Conservation (phyloP, 768 basidiomycete species). For the Ramaria rubella region DNA sequence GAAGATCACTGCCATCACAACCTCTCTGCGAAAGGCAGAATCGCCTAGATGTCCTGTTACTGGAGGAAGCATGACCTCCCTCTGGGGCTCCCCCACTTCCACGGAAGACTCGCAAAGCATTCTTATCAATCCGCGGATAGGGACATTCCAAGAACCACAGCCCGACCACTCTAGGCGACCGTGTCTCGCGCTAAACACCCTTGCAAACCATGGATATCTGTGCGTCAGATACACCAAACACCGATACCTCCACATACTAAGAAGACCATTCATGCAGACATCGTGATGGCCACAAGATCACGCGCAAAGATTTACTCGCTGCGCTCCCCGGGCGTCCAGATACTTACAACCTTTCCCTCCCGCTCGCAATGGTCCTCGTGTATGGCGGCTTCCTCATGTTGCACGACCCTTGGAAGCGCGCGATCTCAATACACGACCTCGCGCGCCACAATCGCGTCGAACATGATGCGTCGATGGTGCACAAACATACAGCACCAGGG, state of each 20-base stretch:
- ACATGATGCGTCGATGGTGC: slow-evolving; percentile 26
- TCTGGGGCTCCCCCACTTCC: no score
- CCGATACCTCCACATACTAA: not conserved
- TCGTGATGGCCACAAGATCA: slow-evolving; percentile 2
- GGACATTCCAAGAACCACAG: no score
- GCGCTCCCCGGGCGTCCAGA: slow-evolving; percentile 2
- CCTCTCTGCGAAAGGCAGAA: no score
- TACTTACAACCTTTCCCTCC: slow-evolving; percentile 51
- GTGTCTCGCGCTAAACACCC: slow-evolving; percentile 67
- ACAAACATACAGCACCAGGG: slow-evolving; percentile 17
- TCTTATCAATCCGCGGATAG: no score
- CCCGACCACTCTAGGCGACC: slow-evolving; percentile 50
- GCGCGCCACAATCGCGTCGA: slow-evolving; percentile 23
- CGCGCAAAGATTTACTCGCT: not conserved
- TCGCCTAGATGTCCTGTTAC: no score
- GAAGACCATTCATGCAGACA: not conserved
- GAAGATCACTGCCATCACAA: no score
- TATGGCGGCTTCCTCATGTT: slow-evolving; percentile 42
- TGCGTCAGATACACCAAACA: slow-evolving; percentile 28
- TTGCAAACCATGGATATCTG: slow-evolving; percentile 75
- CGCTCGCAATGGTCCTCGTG: slow-evolving; percentile 48
- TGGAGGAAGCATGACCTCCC: no score
- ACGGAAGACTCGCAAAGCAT: no score
- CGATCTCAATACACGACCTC: slow-evolving; percentile 19
- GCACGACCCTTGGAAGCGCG: not conserved